A percentile compares a stretch with the other conserved stretches of the same genome.
These are phyloP conservation scores for Hymenoscyphus occultus DNA, from an alignment of 2,329 filamentous ascomycete genomes.

Conservation along the genomic window DNA sequence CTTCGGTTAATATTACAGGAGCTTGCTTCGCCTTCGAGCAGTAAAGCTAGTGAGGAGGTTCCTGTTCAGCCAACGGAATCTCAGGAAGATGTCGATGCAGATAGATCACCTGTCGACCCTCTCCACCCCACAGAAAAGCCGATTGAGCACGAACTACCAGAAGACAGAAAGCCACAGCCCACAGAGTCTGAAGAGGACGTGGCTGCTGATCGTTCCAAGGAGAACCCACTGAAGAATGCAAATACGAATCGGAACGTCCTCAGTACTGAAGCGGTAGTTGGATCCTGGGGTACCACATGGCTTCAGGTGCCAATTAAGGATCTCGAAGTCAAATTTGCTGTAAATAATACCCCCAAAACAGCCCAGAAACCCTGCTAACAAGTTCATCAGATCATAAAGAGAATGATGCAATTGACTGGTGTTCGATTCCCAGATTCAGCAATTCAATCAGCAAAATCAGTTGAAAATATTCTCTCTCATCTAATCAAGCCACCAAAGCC, in stretches of 20 bases:
- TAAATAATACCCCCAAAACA: constrained; percentile 44
- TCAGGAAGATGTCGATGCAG: constrained; percentile 31
- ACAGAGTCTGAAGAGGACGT: constrained; percentile 32
- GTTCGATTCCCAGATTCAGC: constrained; percentile 69
- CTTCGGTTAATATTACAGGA: constrained; percentile 23
- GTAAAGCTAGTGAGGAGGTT: constrained; percentile 24
- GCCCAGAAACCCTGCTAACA: constrained; percentile 16
- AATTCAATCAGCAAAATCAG: constrained; percentile 54
- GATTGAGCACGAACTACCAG: constrained; percentile 21
- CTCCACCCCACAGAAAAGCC: constrained; percentile 21
- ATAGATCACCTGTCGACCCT: constrained; percentile 28
- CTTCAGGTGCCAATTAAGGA: constrained; percentile 56
- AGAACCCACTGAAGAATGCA: constrained; percentile 21
- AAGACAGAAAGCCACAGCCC: constrained; percentile 19
- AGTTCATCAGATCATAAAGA: constrained; percentile 67
- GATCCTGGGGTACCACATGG: constrained; percentile 55
- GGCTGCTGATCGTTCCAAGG: constrained; percentile 29
- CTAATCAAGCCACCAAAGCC: constrained; percentile 54
- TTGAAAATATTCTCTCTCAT: constrained; percentile 53
- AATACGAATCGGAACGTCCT: constrained; percentile 19
- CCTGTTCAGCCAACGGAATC: constrained; percentile 25
- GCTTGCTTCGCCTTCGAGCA: constrained; percentile 17
- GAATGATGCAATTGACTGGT: constrained; percentile 77
- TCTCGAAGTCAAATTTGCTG: constrained; percentile 66
- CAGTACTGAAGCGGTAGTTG: constrained; percentile 34